A percentile compares a stretch with the other conserved stretches of the same genome.
These are phyloP conservation scores for Globisporangium sylvaticum DNA, from an alignment of 352 stramenopile species.

Conservation along the genomic window DNA sequence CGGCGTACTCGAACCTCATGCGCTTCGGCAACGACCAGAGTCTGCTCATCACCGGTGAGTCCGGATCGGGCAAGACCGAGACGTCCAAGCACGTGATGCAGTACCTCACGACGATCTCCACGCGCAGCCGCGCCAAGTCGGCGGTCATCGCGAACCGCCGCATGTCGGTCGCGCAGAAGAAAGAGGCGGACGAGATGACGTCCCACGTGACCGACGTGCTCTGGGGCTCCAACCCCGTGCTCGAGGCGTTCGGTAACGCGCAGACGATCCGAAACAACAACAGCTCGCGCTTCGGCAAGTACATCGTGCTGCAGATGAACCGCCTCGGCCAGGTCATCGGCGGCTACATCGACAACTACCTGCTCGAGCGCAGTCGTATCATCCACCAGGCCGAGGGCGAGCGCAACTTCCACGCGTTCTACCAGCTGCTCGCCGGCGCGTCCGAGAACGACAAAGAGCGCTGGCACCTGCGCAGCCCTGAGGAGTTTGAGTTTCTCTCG, in stretches of 20 bases:
- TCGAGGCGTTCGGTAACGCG: constrained; percentile 83
- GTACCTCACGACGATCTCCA: constrained; percentile 89
- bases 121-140: constrained; percentile 58
- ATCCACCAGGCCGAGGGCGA: constrained; percentile 84
- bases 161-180: constrained; percentile 74
- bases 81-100: constrained; percentile 96
- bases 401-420: constrained; percentile 94
- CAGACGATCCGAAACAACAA: constrained; percentile 90
- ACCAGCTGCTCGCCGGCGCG: constrained; percentile 85
- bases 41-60: constrained; percentile 84
- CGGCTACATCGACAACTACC: constrained; percentile 87
- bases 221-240: constrained; percentile 78
- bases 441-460: constrained; percentile 40
- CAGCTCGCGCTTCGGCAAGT: constrained; percentile 83
- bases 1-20: constrained; percentile 89
- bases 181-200: constrained; percentile 69
- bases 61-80: constrained; percentile 91
- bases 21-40: constrained; percentile 81
- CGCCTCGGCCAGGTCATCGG: constrained; percentile 72
- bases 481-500: constrained; percentile 66
- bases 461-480: constrained; percentile 47
- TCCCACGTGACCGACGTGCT: constrained; percentile 69
- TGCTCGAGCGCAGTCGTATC: constrained; percentile 91
- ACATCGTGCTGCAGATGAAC: constrained; percentile 86
- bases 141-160: constrained; percentile 70